Evolutionary conservation across 768 basidiomycete species (phyloP), one percentile per base, ranked within the genome.

Genomic region (Tylopilus vinaceipallidus): DNA sequence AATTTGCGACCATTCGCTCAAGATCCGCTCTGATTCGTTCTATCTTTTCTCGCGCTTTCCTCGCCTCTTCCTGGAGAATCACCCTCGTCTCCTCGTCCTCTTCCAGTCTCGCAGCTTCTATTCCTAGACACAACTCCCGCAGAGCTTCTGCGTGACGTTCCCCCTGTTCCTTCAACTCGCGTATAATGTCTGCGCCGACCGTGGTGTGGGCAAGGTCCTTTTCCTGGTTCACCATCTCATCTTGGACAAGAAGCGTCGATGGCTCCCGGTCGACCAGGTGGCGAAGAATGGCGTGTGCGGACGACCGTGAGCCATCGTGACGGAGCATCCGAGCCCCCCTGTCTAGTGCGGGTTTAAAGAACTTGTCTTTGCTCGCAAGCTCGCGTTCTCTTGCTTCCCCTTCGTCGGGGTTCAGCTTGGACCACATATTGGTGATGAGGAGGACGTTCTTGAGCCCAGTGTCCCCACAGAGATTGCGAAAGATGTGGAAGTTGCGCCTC

Each of bases 391-490:
- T 64, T 1, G 63, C 64, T 40, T 68, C 54, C 2, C 74, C 77
- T 3, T 71, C 52, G 7, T 64, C 58, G 11, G 44, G 49, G 12
- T 64, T 61, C 33, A 78, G 70, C 30, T 70, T 61, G 11, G 69
- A 73, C 79, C 80, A 81, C 76, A 76, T 80, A 4, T 71, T 81
- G 16, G 80, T 81, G 33, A 74, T 73, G 39, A 82, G 69, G 9
- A 78, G 66, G 23, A 82, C 76, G 45, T 74, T 78, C 34, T 64
- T 59, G 29, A 82, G 72, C 13, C 73, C 66, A 13, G 47, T 60
- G 19, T 76, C 74, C 8, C 81, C 80, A 42, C 80, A 82, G 16
- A 82, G 69, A 50, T 76, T 69, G 33, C 73, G 65, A 61, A 82
- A 78, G 58, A 80, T 72, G 32, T 68, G 67, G 52, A 78, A 77